A percentile compares a stretch with the other conserved stretches of the same genome.
Evolutionary conservation across 345 rosid species (phyloP).

Genomic region (Salix caprea): DNA sequence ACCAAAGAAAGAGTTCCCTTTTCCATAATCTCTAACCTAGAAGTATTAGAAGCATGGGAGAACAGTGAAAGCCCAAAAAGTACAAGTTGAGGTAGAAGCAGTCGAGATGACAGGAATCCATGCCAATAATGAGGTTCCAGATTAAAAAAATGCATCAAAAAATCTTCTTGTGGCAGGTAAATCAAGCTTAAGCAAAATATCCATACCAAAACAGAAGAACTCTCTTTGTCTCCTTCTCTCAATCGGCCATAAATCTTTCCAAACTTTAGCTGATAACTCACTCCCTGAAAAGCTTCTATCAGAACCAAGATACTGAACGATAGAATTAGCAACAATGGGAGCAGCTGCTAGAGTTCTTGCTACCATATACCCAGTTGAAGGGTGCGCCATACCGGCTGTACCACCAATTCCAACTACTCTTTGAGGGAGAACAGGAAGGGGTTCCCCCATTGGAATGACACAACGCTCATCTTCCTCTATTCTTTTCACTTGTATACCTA

Average conservation of each 20-base stretch:
- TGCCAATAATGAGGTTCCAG: conserved; percentile 89
- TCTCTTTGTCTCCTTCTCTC: no score
- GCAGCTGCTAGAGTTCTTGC: conserved; percentile 98
- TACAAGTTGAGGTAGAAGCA: conserved; percentile 78
- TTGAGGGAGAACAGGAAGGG: conserved; percentile 91
- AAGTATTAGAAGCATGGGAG: conserved; percentile 78
- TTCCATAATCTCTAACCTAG: conserved; percentile 89
- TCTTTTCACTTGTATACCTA: conserved; percentile 72
- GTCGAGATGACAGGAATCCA: conserved; percentile 88
- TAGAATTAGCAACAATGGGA: conserved; percentile 76
- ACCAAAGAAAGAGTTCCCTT: conserved; percentile 89
- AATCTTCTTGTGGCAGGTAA: conserved; percentile 79
- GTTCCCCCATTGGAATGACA: conserved; percentile 98
- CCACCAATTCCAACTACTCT: conserved; percentile 94
- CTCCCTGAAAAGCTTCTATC: no score
- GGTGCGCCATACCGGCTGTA: conserved; percentile 93
- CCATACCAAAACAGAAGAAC: no score
- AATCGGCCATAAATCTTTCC: no score
- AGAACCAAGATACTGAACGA: conserved; percentile 43
- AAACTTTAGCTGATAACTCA: no score
- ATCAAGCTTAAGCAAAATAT: conserved; percentile 66
- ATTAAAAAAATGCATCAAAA: conserved; percentile 84
- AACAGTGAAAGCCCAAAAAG: conserved; percentile 80
- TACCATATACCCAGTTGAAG: conserved; percentile 95
- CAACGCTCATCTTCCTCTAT: conserved; percentile 91